Base-by-base conservation (phyloP, 2,329 filamentous ascomycete species). In the Aspergillus sclerotialis region DNA sequence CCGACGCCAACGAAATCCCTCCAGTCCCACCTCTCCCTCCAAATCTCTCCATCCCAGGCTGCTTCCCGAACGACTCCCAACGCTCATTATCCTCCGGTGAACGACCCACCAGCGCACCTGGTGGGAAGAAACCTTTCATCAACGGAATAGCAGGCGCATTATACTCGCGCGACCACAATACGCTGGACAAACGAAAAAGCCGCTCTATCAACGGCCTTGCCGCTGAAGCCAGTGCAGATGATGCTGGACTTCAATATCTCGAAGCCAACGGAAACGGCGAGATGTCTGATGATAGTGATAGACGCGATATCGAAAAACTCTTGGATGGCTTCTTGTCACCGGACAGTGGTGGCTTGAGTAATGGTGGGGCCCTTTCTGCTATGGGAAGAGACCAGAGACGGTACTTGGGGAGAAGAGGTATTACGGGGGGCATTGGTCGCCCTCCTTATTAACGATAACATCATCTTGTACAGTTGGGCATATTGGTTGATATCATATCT, bases 21-120 rank as follows among this genome's bases (percentile, higher is more conserved):
- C 65, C 66, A 9, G 65, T 69, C 4, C 66, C 66, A 9, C 66
- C 66, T 13, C 57, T 68, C n/a, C 65, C 65, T 10, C 46, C 54
- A 1, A 55, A 54, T 4, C 48, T 69, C 21, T 50, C 60, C 21
- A 55, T 67, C 12, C 63, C 64, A 2, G 63, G 61, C 16, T 59
- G 60, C n/a, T 64, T 61, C 39, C 59, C 63, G 3, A 53, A 55
- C 11, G 63, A 65, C 39, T 56, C 56, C 13, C 52, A 56, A 27
- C 49, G 55, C 9, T 60, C 58, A 5, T 39, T 53, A 28, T 33
- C 49, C 11, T 45, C 43, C 9, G 33, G 41, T 8, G 52, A 58
- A 26, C 53, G 56, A 13, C 55, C 56, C 18, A 52, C 54, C n/a
- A 56, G 54, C 14, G 53, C 56, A 7, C 55, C 59, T 3, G 50